phyloP scores from a whole-genome alignment of 2,329 filamentous ascomycete species.

The Scedosporium apiospermum region DNA sequence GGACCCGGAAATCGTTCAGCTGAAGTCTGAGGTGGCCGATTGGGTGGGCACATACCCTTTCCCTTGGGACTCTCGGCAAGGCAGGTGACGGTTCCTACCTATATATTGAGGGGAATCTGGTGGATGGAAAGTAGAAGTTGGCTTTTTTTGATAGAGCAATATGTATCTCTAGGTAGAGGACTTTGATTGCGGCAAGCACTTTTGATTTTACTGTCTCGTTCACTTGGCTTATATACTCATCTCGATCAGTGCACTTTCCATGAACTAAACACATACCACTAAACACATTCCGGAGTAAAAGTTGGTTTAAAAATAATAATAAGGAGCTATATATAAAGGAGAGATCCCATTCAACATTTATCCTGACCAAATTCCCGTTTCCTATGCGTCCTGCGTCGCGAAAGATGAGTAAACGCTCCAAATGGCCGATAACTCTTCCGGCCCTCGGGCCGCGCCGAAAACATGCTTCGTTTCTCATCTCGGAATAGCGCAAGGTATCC shows the following conservation, averaged over 20 bases:
- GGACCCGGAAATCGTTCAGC: constrained; percentile 61
- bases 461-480: too few species aligned
- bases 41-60: constrained; percentile 68
- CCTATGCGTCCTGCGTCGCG: too few species aligned
- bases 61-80: constrained; percentile 47
- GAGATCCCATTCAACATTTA: neutral
- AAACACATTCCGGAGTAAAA: neutral
- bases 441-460: too few species aligned
- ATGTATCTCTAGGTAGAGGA: neutral
- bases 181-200: neutral
- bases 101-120: neutral
- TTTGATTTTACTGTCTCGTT: neutral
- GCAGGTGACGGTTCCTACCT: neutral
- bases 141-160: neutral
- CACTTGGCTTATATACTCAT: neutral
- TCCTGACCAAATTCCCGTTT: too few species aligned
- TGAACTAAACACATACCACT: too few species aligned
- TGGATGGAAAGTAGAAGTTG: neutral
- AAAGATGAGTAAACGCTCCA: too few species aligned
- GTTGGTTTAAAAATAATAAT: too few species aligned
- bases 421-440: too few species aligned
- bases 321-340: neutral
- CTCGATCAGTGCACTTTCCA: neutral
- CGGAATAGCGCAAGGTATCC: neutral
- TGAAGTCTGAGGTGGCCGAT: constrained; percentile 65